Base-by-base conservation (phyloP, 441 rosid species). In the Euphorbia schlechtendalii region DNA sequence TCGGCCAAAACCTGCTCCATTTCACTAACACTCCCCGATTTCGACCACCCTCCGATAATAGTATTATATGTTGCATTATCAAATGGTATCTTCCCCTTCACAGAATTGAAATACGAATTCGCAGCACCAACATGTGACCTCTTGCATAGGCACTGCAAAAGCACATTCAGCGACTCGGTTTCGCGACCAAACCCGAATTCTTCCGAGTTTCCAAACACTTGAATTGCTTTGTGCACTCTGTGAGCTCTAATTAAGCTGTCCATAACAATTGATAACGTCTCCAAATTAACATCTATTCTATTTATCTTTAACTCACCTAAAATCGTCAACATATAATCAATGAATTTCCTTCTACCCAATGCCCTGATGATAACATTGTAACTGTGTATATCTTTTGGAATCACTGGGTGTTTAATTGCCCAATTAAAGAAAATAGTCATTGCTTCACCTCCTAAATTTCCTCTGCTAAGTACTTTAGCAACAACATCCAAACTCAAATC, bases 71-170 rank as follows among this genome's bases (percentile, higher is more conserved):
- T 90, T 54, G 54, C 52, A 30, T 9, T 21, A 58, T 88, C 78
- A 61, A 85, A 81, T 4, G 41, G 62, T 41, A 90, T 66, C 72
- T 76, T 81, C 57, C 86, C 88, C 71, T 71, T 80, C 73, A 82
- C 67, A 7, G 78, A 57, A 57, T 88, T 82, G 56, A 90, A 79
- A 24, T 78, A 74, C 0, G 90, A 87, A 70, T 62, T 75, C 0
- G 98, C 97, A 66, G 89, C 83, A 72, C 71, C 76, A 30, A 83
- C 86, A 73, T 90, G 95, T 0, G 84, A 82, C 59, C 96, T 83
- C 60, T 70, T 78, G 63, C 96, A 93, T n/a, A 93, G 70, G 60
- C 92, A 83, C 46, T 67, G 64, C 78, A 93, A 71, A 65, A 93
- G 74, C 14, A 80, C 81, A 75, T 93, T 88, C 58, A 90, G 75